These are phyloP conservation scores for Populus tremula DNA, from an alignment of 345 rosid genomes.

Conservation along the genomic window DNA sequence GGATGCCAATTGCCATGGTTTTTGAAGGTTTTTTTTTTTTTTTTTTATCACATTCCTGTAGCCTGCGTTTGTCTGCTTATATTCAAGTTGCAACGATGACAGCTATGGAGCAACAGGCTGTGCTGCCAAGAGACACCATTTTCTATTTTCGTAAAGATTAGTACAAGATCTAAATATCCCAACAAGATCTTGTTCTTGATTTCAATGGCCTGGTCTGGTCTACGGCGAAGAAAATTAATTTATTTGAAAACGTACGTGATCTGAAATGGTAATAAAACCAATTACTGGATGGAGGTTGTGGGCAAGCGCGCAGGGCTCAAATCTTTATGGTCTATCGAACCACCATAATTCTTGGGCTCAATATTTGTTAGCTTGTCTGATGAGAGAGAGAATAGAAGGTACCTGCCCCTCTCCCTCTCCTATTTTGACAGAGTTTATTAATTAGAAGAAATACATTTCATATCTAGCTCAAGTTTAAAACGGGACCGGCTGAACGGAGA, in stretches of 20 bases:
- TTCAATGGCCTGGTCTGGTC: not conserved
- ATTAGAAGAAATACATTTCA: no score
- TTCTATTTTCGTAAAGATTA: not conserved
- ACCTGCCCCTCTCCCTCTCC: not conserved
- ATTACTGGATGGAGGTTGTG: not conserved
- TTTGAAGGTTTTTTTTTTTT: not conserved
- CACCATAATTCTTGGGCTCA: not conserved
- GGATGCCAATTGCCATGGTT: not conserved
- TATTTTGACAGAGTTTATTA: not conserved
- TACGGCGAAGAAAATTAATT: no score
- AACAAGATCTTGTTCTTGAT: not conserved
- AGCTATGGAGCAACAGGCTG: not conserved
- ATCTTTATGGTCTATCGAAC: not conserved
- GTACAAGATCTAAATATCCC: not conserved
- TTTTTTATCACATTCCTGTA: not conserved
- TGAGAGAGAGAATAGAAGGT: not conserved
- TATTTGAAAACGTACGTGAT: not conserved
- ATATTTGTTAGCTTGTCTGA: not conserved
- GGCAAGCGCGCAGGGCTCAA: not conserved
- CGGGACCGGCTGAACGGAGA: not conserved
- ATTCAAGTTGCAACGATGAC: not conserved
- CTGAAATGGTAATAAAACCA: not conserved
- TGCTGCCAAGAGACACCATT: not conserved
- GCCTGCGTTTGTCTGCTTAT: not conserved
- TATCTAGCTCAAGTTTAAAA: not conserved